A percentile compares a stretch with the other conserved stretches of the same genome.
Conservation (phyloP, 257 asterid genomes). For the Haberlea rhodopensis region DNA sequence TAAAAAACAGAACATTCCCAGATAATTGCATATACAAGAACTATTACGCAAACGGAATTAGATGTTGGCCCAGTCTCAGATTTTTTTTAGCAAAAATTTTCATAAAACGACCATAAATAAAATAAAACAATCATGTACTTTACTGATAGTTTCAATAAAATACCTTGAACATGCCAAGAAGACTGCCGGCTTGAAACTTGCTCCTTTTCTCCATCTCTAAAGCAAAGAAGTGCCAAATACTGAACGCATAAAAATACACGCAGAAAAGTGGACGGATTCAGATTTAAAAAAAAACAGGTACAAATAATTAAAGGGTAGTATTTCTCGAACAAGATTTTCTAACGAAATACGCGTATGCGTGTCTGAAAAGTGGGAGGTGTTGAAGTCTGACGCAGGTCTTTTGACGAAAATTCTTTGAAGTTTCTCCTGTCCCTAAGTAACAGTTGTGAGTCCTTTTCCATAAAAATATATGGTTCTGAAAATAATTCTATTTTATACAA, state of each 20-base stretch:
- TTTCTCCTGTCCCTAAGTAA: too few species aligned
- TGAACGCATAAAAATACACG: conserved; percentile 10
- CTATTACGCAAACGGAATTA: too few species aligned
- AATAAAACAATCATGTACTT: conserved; percentile 6
- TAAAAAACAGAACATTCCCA: too few species aligned
- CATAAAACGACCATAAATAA: background rate
- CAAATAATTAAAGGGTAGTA: conserved; percentile 7
- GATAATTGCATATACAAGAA: too few species aligned
- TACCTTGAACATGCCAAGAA: conserved; percentile 46
- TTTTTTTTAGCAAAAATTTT: background rate
- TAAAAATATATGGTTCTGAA: too few species aligned
- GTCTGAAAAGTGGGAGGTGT: conserved; percentile 15
- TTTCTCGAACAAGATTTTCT: conserved; percentile 14
- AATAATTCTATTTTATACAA: too few species aligned
- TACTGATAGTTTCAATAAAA: conserved; percentile 17
- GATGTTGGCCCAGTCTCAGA: too few species aligned
- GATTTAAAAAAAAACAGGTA: conserved; percentile 3
- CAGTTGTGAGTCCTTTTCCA: too few species aligned
- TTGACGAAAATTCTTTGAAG: too few species aligned
- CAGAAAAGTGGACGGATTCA: background rate
- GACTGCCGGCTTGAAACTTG: conserved; percentile 33
- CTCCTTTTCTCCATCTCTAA: conserved; percentile 39
- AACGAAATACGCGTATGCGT: conserved; percentile 24
- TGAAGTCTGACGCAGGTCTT: too few species aligned
- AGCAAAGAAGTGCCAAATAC: conserved; percentile 1